These are phyloP conservation scores for Aspergillus terreus DNA, from an alignment of 2,329 filamentous ascomycete genomes.

Conservation along the genomic window DNA sequence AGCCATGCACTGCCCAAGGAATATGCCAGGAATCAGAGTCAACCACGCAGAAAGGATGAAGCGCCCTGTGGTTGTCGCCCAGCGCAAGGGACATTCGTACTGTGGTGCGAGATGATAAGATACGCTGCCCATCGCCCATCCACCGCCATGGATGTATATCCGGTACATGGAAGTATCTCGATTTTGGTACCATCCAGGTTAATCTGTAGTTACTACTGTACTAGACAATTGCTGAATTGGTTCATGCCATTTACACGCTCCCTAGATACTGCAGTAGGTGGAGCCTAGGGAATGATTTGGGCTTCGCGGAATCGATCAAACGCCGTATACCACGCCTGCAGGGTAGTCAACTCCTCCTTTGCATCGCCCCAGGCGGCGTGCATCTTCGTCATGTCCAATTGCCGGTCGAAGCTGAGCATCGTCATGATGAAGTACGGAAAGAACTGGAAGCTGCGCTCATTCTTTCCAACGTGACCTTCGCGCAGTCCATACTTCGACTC, in stretches of 20 bases:
- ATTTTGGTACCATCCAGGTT: not conserved
- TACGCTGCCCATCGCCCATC: conserved; percentile 11
- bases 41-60: not conserved
- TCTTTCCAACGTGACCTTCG: conserved; percentile 3
- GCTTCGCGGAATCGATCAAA: conserved; percentile 25
- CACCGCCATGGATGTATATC: conserved; percentile 15
- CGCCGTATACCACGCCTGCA: conserved; percentile 17
- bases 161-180: conserved; percentile 5
- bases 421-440: conserved; percentile 17
- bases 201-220: not conserved
- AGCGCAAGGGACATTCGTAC: conserved; percentile 12
- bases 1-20: too few relatives aligned
- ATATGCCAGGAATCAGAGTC: not conserved
- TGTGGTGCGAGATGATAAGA: conserved; percentile 19
- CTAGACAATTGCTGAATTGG: not conserved
- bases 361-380: conserved; percentile 17
- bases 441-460: conserved; percentile 17
- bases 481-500: conserved; percentile 2
- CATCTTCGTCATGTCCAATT: conserved; percentile 18
- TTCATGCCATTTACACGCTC: not conserved
- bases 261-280: not conserved
- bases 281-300: conserved; percentile 13
- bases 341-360: conserved; percentile 15
- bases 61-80: conserved; percentile 3
- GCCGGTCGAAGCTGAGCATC: conserved; percentile 23